Base-by-base conservation (phyloP, 345 rosid species). In the Pelargonium nanum region DNA sequence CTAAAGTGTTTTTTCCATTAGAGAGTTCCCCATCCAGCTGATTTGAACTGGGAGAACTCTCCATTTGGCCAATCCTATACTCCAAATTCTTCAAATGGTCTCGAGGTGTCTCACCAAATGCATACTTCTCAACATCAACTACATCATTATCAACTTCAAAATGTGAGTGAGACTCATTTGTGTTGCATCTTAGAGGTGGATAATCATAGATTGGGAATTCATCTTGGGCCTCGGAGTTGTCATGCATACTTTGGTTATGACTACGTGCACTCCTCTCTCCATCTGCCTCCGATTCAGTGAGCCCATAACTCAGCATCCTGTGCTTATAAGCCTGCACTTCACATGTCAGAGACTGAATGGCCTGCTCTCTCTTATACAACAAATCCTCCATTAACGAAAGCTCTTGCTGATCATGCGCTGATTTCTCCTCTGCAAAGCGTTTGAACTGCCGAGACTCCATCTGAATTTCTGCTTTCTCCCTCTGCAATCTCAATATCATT, bases 381-480 rank as follows among this genome's bases (percentile, higher is more conserved):
- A 90, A 50, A 69, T 94, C 99, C 68, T 94, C 97, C 60, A 94
- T 65, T 19, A 66, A 86, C 32, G 71, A 53, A 57, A 85, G 61
- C 77, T 90, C 97, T 71, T 86, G 81, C 74, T 90, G 99, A 55
- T 94, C 96, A 77, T 90, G 99, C 20, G 81, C 87, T 86, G 83
- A 86, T 72, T 81, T 94, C 81, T 90, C 99, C 81, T 90, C 96
- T 0, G 81, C 81, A 56, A 83, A 87, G 1, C 89, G 92, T 78
- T 88, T 90, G 66, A 90, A 94, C 69, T 94, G 99, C 55, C 92
- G 72, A 9, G 92, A 71, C 64, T 94, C 99, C 99, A 94, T 94
- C 64, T 86, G 89, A 44, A 82, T 70, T 68, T 90, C 99, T 0
- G 99, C 97, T 77, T 94, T 94, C 74, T 94, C 97, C 70, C 88